Base-by-base conservation (phyloP, 352 stramenopile species). In the Plasmopara muralis region DNA sequence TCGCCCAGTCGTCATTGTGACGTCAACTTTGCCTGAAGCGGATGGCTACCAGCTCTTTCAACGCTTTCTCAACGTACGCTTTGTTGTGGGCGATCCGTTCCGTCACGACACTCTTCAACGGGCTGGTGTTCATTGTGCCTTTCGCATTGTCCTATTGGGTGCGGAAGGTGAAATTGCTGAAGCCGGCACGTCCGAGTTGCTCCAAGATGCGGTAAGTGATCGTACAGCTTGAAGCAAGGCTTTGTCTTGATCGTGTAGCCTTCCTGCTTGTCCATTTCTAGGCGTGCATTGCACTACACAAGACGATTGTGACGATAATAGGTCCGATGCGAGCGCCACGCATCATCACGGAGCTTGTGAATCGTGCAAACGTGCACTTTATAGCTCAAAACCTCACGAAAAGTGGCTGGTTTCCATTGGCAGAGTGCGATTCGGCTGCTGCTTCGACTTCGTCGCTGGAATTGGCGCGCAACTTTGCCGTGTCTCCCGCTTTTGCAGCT, bases 281-380 rank as follows among this genome's bases (percentile, higher is more conserved):
- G 58, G 74, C 73, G 0, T 88, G 68, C 6, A 72, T 92, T 29
- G 82, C 82, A 20, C 65, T 89, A 9, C 79, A 92, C 62, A 92
- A 89, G 62, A 85, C 71, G 2, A 84, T 92, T 29, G 43, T 63
- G n/a, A 71, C 73, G 10, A 55, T 87, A 8, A 66, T 89, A 6
- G 78, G 78, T 0, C 77, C 77, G 0, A 54, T 46, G 8, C 68
- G 67, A 34, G 78, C 77, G 2, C 74, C 78, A 7, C 71, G 77
- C 5, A 68, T 92, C 57, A 82, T 92, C 52, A 89, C 78, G 3
- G 78, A 92, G 54, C 77, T 92, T 4, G 69, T 83, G 16, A 92
- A 87, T 54, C 68, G 82, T 15, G 66, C 74, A 2, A 92, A 89
- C 20, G 78, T 92, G 40, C 82, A 92, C 53, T 92, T 89, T 35